Conservation (phyloP, 2,329 filamentous ascomycete species). For the Paracoccidioides lutzii region DNA sequence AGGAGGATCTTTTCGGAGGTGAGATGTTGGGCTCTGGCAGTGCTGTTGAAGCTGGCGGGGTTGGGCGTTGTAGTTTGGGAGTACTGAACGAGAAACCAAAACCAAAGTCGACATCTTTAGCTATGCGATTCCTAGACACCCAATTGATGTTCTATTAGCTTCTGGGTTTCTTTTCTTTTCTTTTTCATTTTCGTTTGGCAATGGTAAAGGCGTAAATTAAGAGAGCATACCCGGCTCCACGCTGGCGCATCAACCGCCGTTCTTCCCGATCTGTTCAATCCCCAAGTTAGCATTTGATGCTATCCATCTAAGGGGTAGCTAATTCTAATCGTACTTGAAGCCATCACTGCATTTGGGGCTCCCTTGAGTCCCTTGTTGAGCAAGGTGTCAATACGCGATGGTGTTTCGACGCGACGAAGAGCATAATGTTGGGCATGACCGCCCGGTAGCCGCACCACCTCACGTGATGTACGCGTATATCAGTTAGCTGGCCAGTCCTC, state of each 20-base stretch:
- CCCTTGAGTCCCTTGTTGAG: constrained; percentile 4
- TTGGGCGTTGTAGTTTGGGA: constrained; percentile 16
- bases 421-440: too few relatives aligned
- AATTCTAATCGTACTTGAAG: constrained; percentile 23
- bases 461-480: too few relatives aligned
- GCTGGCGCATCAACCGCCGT: constrained; percentile 44
- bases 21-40: background rate
- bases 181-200: background rate
- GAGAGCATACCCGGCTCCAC: constrained; percentile 41
- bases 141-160: constrained; percentile 5
- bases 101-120: constrained; percentile 38
- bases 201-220: constrained; percentile 1
- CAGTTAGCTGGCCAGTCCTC: too few relatives aligned
- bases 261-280: constrained; percentile 37
- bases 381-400: constrained; percentile 13
- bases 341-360: constrained; percentile 17
- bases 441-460: too few relatives aligned
- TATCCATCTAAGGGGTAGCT: constrained; percentile 3
- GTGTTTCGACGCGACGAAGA: background rate
- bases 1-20: background rate
- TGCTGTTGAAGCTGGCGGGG: constrained; percentile 13
- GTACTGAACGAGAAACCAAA: constrained; percentile 32
- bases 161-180: background rate
- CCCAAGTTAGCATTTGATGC: constrained; percentile 1
- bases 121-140: constrained; percentile 31